Evolutionary conservation across 805 yeast genomes (phyloP).

Genomic region (Ogataea kodamae): DNA sequence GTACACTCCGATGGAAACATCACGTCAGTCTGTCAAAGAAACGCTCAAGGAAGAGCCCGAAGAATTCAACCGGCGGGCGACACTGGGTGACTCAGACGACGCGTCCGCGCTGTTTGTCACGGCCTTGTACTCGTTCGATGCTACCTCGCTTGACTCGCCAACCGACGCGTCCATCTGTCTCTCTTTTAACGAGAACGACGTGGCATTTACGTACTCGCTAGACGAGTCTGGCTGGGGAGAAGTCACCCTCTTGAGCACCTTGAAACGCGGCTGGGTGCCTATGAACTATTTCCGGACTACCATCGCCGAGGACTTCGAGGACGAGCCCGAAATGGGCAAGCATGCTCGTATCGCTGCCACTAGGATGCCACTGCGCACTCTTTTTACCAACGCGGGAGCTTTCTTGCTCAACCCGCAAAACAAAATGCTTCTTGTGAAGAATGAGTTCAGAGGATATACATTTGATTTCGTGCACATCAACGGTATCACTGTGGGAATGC

Average conservation of each 20-base stretch:
- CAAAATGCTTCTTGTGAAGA: conserved; percentile 34
- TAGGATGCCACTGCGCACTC: conserved; percentile 50
- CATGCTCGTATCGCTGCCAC: conserved; percentile 36
- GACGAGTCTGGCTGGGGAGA: conserved; percentile 90
- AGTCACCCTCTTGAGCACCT: conserved; percentile 61
- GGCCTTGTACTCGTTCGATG: conserved; percentile 33
- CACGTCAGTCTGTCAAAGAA: conserved; percentile 4
- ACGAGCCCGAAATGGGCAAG: conserved; percentile 12
- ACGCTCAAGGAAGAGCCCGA: conserved; percentile 18
- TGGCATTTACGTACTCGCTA: conserved; percentile 73
- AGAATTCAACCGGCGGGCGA: no score
- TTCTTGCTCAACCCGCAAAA: conserved; percentile 64
- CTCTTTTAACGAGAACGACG: conserved; percentile 64
- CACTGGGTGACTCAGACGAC: no score
- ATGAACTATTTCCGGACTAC: conserved; percentile 66
- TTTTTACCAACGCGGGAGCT: conserved; percentile 61
- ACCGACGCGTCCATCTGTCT: conserved; percentile 72
- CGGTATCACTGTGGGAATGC: conserved; percentile 69
- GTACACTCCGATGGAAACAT: conserved; percentile 17
- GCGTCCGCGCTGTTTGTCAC: conserved; percentile 37
- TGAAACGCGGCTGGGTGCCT: conserved; percentile 81
- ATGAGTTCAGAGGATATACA: conserved; percentile 41
- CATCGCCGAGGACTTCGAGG: conserved; percentile 20
- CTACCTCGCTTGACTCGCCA: conserved; percentile 52
- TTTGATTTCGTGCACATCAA: conserved; percentile 58